Evolutionary conservation across 2,329 filamentous ascomycete genomes (phyloP).

Genomic region (Aspergillus sp.): DNA sequence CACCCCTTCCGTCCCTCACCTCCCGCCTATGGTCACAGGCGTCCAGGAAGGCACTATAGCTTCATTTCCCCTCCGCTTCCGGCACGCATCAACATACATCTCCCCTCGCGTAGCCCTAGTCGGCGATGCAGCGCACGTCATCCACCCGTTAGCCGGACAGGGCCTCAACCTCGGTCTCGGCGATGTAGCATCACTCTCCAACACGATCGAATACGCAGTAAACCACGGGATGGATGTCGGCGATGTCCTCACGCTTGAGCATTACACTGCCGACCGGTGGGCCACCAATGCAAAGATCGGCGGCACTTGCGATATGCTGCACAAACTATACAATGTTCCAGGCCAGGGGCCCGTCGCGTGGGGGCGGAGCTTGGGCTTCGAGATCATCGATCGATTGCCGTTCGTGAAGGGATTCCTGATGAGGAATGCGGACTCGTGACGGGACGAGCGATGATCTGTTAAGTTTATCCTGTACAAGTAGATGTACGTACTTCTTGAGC

Average conservation of each 20-base stretch:
- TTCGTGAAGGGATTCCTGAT: conserved; percentile 84
- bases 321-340: conserved; percentile 80
- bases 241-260: conserved; percentile 71
- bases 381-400: conserved; percentile 70
- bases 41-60: conserved; percentile 80
- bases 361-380: conserved; percentile 73
- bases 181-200: conserved; percentile 77
- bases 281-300: conserved; percentile 77
- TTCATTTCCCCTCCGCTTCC: conserved; percentile 85
- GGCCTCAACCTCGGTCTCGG: conserved; percentile 91
- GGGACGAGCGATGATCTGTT: background rate
- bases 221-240: conserved; percentile 86
- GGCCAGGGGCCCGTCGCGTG: conserved; percentile 76
- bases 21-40: conserved; percentile 66
- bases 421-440: conserved; percentile 56
- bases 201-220: conserved; percentile 73
- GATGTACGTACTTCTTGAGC: background rate
- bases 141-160: conserved; percentile 92
- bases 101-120: conserved; percentile 87
- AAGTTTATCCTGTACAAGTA: background rate
- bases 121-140: conserved; percentile 91
- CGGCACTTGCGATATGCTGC: conserved; percentile 80
- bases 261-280: conserved; percentile 80
- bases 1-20: conserved; percentile 55
- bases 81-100: conserved; percentile 92